phyloP scores from a whole-genome alignment of 139 green algal genomes.

The Eudorina sp. region DNA sequence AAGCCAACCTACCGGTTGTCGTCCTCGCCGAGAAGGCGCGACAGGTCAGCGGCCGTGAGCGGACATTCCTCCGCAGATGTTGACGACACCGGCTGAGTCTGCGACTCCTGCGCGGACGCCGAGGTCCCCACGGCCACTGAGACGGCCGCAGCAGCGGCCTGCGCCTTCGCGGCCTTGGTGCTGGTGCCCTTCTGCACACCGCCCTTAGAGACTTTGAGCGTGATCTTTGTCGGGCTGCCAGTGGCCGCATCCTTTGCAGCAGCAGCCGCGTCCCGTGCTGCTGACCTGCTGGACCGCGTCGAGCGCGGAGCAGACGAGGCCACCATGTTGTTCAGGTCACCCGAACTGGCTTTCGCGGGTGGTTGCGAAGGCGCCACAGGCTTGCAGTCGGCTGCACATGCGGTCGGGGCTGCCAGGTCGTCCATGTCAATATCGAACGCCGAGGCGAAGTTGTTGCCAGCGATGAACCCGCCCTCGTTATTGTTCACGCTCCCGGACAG shows the following conservation, averaged over 20 bases:
- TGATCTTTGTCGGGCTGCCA: not conserved
- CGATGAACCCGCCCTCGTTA: not conserved
- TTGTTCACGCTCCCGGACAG: not conserved
- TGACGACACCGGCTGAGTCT: not conserved
- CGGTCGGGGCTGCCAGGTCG: not conserved
- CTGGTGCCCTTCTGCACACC: slow-evolving; percentile 4
- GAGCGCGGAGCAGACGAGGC: not conserved
- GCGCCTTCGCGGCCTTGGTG: slow-evolving; percentile 15
- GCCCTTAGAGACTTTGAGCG: slow-evolving; percentile 24
- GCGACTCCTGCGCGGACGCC: not conserved
- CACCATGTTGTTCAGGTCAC: slow-evolving; percentile 44
- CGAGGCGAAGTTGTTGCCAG: slow-evolving; percentile 9
- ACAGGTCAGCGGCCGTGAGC: slow-evolving; percentile 34
- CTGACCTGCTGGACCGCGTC: not conserved
- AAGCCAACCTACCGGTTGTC: slow-evolving; percentile 50
- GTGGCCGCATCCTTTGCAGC: not conserved
- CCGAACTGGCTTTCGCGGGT: not conserved
- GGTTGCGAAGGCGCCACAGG: not conserved
- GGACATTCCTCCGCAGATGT: slow-evolving; percentile 10
- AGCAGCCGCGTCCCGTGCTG: not conserved
- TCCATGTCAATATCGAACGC: slow-evolving; percentile 39
- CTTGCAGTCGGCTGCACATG: not conserved
- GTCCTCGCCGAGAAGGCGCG: slow-evolving; percentile 41
- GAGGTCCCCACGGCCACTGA: not conserved
- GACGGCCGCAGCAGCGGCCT: not conserved